Conservation (phyloP, 371 early-diverging fungal species). For the Lichtheimia ornata region DNA sequence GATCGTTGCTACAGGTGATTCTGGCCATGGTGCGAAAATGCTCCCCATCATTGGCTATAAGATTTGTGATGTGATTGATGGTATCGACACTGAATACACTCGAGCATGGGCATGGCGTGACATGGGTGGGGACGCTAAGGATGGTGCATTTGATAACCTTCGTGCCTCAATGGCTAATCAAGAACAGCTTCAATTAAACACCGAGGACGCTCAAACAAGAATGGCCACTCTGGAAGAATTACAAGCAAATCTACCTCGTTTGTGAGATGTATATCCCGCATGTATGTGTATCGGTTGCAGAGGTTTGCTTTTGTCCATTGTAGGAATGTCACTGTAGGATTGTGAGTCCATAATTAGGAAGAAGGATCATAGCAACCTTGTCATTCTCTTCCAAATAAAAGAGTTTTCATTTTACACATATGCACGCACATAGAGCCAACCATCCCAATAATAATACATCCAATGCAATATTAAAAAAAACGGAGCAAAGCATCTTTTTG, state of each 20-base stretch:
- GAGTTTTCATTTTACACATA: no score
- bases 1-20: conserved; percentile 46
- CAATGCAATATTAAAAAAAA: no score
- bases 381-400: no score
- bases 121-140: conserved; percentile 7
- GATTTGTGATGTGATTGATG: conserved; percentile 32
- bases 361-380: no score
- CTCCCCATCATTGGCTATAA: conserved; percentile 33
- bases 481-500: no score
- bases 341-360: no score
- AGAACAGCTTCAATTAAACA: conserved; percentile 10
- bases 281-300: neutral
- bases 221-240: conserved; percentile 9
- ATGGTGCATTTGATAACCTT: conserved; percentile 15
- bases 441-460: no score
- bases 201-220: conserved; percentile 7
- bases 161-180: conserved; percentile 11
- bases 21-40: conserved; percentile 54
- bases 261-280: neutral
- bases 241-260: neutral
- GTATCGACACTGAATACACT: conserved; percentile 24
- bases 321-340: no score
- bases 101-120: conserved; percentile 33
- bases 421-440: no score
- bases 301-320: no score